Base-by-base conservation (phyloP, 2,329 filamentous ascomycete genomes). In the Cordyceps militaris region DNA sequence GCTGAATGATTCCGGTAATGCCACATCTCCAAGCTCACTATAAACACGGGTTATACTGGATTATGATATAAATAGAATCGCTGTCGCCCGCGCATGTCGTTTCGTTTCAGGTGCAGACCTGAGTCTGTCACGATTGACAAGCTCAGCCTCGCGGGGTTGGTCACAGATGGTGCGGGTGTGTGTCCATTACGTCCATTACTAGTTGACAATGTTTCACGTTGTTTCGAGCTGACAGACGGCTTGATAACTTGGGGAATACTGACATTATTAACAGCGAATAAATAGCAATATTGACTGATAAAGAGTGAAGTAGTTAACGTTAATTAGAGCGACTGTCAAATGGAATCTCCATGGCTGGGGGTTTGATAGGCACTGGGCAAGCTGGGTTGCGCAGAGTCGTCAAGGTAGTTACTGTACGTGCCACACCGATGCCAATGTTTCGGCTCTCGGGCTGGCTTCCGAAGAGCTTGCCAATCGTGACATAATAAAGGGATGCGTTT, bases 41-140 rank as follows among this genome's bases (percentile, higher is more conserved):
- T 13, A 14, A 36, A 13, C 19, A 28, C 13, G 10, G 24, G 2
- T 10, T 23, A 38, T 47, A 46, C 16, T 21, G 16, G 53, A n/a
- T 23, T 10, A 10, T 8, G 34, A 40, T 56, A 49, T 40, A 42
- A 36, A 56, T 56, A 56, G 44, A 56, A 56, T 34, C 11, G 13
- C n/a, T 40, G 16, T 32, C 10, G 10, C 16, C 28, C 28, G 28
- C 28, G 21, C 32, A 30, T 32, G 43, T 19, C 28, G 53, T 56
- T 56, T 56, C 53, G 53, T 56, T 56, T 56, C 53, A 56, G 53
- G 53, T 56, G 53, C 49, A n/a, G 14, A 49, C 53, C 53, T 56
- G 53, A 56, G 53, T 56, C 53, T 56, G 40, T 40, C 53, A 48
- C 44, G 43, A 48, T 56, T 24, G 49, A 30, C 42, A 5, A 55